Base-by-base conservation (phyloP, 1,284 basidiomycete species). In the Marasmius sp. region DNA sequence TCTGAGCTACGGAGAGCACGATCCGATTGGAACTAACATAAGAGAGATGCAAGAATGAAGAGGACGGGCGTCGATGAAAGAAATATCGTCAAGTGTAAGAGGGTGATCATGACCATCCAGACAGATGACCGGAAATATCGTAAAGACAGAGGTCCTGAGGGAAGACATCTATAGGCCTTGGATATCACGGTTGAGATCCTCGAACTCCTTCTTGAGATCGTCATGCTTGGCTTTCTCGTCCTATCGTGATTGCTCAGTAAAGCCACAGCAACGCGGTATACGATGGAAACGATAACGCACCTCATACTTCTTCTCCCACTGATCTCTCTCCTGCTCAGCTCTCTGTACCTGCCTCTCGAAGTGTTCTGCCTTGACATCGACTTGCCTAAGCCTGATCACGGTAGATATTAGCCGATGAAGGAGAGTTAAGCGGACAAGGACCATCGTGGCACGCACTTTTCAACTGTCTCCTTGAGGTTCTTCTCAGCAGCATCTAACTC, bases 291-390 rank as follows among this genome's bases (percentile, higher is more conserved):
- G 41, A 66, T n/a, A 37, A 69, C 82, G 69, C 71, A 94, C 94
- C 81, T 96, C 95, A 81, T 88, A 93, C 81, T 98, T 98, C 83
- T 89, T 86, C 86, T 98, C 97, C 94, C 92, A 95, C 58, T 78
- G 74, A 74, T 98, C 96, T 64, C 95, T 89, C 78, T 99, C 97
- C 74, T 93, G 89, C 77, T 98, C 96, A 62, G 87, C 81, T 59
- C 92, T 87, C 68, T 88, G 83, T 22, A 98, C 88, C 73, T 97
- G 94, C 60, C 96, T 88, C 79, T 98, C 97, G 77, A 95, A 97
- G 82, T 98, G 95, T 78, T 99, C 97, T 22, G 97, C 96, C 83
- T 98, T 98, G 78, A 99, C 92, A 75, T 99, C 97, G 61, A 97
- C 94, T 75, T 98, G 95, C 68, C 97, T 87, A 69, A 99, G 85